Evolutionary conservation across 2,329 filamentous ascomycete genomes (phyloP).

Genomic region (Catunica adiposa): DNA sequence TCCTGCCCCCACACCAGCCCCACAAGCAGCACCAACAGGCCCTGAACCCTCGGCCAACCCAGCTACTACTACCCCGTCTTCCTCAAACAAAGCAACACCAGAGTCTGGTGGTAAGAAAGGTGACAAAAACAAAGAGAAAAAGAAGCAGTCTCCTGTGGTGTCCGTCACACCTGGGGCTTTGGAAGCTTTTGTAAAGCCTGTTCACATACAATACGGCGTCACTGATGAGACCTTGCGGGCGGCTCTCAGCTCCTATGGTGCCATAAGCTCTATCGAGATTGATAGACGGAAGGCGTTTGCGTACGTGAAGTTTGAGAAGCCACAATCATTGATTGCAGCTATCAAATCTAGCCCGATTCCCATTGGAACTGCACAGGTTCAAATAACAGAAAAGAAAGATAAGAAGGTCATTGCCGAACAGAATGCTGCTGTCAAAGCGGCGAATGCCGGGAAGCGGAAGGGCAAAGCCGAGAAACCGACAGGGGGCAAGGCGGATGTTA

Average conservation of each 20-base stretch:
- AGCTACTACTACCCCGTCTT: background rate
- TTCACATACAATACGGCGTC: slow-evolving; percentile 79
- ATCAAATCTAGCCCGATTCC: slow-evolving; percentile 66
- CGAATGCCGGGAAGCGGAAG: background rate
- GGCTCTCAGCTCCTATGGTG: slow-evolving; percentile 57
- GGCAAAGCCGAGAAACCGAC: background rate
- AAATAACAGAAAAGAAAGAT: slow-evolving; percentile 70
- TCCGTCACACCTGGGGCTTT: slow-evolving; percentile 31
- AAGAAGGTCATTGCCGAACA: slow-evolving; percentile 24
- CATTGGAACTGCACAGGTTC: slow-evolving; percentile 71
- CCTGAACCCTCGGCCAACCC: background rate
- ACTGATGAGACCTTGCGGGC: slow-evolving; percentile 65
- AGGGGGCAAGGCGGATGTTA: slow-evolving; percentile 1
- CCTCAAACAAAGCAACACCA: background rate
- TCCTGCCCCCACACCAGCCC: background rate
- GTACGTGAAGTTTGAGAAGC: slow-evolving; percentile 73
- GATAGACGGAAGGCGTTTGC: slow-evolving; percentile 91
- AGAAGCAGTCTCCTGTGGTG: slow-evolving; percentile 14
- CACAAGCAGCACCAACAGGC: background rate
- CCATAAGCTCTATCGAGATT: slow-evolving; percentile 68
- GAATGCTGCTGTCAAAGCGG: slow-evolving; percentile 14
- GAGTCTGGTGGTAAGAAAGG: background rate
- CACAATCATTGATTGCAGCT: slow-evolving; percentile 57
- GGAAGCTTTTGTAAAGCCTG: slow-evolving; percentile 65
- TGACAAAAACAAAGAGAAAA: background rate